phyloP scores from a whole-genome alignment of 768 basidiomycete genomes.

The Lentinula detonsa region DNA sequence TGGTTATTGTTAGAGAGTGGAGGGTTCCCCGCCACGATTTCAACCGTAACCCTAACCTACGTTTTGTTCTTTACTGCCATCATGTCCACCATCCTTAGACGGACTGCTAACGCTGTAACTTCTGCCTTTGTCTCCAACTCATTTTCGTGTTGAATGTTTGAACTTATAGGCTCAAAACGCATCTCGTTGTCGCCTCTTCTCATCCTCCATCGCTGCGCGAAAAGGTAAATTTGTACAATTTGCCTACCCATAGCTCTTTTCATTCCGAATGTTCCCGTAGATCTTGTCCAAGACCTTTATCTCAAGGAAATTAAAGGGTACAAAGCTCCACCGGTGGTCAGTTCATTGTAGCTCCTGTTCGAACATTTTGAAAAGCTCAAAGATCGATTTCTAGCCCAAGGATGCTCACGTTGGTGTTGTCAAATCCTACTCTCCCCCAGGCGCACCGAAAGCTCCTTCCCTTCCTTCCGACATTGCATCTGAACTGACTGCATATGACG shows the following conservation, averaged over 20 bases:
- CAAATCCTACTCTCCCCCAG: slow-evolving; percentile 73
- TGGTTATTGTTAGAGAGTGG: slow-evolving; percentile 8
- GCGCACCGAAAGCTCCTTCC: slow-evolving; percentile 66
- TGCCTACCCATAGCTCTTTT: not conserved
- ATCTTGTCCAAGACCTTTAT: slow-evolving; percentile 91
- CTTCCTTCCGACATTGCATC: slow-evolving; percentile 83
- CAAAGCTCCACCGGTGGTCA: slow-evolving; percentile 69
- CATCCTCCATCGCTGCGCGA: slow-evolving; percentile 52
- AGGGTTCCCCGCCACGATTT: slow-evolving; percentile 12
- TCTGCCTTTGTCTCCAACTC: not conserved
- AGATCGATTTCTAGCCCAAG: slow-evolving; percentile 51
- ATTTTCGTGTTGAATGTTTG: not conserved
- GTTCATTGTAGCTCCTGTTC: slow-evolving; percentile 22
- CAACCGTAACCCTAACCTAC: slow-evolving; percentile 18
- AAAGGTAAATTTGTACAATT: slow-evolving; percentile 45
- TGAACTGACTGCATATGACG: slow-evolving; percentile 83
- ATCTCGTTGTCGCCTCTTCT: slow-evolving; percentile 49
- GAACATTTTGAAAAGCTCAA: not conserved
- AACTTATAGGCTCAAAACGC: slow-evolving; percentile 38
- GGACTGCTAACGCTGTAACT: slow-evolving; percentile 46
- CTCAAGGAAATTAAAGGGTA: slow-evolving; percentile 85
- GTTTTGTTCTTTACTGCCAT: slow-evolving; percentile 33
- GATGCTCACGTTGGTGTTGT: slow-evolving; percentile 88
- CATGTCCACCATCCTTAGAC: slow-evolving; percentile 68
- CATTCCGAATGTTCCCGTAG: slow-evolving; percentile 50